Conservation (phyloP, 306 rosid species). For the Lathyrus oleraceus region DNA sequence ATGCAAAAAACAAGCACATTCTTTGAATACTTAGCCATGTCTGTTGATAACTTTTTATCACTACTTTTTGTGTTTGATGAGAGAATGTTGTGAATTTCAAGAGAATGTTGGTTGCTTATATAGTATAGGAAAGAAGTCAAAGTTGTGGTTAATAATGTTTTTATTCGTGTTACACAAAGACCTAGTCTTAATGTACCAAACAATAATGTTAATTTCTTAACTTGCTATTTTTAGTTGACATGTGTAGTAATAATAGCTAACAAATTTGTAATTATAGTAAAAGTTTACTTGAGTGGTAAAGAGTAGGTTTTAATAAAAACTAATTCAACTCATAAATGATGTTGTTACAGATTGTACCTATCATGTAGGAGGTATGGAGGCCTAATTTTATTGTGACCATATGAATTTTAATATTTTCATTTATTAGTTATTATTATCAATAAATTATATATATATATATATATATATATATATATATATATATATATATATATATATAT, state of each 20-base stretch:
- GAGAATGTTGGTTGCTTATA: conserved; percentile 4
- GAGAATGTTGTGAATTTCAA: too few species aligned
- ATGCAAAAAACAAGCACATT: too few species aligned
- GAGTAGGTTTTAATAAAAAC: background rate
- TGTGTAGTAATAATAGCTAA: background rate
- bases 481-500: too few species aligned
- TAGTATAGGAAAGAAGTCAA: background rate
- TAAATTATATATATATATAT: too few species aligned
- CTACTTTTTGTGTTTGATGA: too few species aligned
- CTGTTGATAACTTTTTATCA: too few species aligned
- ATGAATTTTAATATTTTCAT: too few species aligned
- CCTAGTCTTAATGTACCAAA: conserved; percentile 34
- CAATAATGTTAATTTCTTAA: background rate
- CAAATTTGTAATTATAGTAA: background rate
- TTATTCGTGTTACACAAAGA: conserved; percentile 14
- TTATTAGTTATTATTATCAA: too few species aligned
- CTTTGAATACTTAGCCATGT: too few species aligned
- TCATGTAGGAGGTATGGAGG: too few species aligned
- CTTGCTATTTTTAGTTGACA: background rate
- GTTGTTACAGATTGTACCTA: background rate
- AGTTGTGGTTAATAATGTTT: background rate
- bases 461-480: too few species aligned
- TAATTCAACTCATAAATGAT: background rate
- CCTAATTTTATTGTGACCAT: too few species aligned
- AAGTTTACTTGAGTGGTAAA: background rate